These are phyloP conservation scores for Sonneratia alba DNA, from an alignment of 345 rosid genomes.

Conservation along the genomic window DNA sequence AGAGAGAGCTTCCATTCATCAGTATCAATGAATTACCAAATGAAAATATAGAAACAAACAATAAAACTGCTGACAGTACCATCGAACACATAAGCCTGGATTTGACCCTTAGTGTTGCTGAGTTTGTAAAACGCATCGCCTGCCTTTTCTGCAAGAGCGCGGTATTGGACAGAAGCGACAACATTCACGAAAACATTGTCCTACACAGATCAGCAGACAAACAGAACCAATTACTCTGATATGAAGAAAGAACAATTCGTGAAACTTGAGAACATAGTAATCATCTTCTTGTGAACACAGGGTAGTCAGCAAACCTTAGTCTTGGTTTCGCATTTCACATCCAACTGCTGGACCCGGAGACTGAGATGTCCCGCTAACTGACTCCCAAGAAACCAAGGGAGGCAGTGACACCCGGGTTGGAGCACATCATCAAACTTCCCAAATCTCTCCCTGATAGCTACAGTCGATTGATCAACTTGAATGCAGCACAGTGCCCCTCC, in stretches of 20 bases:
- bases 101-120: constrained; percentile 29
- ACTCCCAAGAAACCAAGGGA: constrained; percentile 34
- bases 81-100: constrained; percentile 39
- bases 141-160: constrained; percentile 5
- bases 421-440: constrained; percentile 33
- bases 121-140: constrained; percentile 35
- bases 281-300: not conserved
- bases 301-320: constrained; percentile 18
- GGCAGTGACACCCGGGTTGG: constrained; percentile 34
- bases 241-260: not conserved
- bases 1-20: too few species aligned
- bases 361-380: constrained; percentile 29
- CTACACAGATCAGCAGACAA: not conserved
- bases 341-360: constrained; percentile 34
- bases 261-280: not conserved
- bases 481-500: constrained; percentile 24
- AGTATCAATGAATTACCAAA: too few species aligned
- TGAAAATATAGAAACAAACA: not conserved
- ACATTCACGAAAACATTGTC: not conserved
- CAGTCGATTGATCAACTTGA: constrained; percentile 32
- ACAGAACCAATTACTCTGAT: not conserved
- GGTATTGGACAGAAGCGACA: not conserved
- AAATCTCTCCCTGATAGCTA: constrained; percentile 28
- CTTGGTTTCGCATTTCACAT: constrained; percentile 35
- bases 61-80: constrained; percentile 12